phyloP scores from a whole-genome alignment of 2,329 filamentous ascomycete species.

The Curvularia sp. region DNA sequence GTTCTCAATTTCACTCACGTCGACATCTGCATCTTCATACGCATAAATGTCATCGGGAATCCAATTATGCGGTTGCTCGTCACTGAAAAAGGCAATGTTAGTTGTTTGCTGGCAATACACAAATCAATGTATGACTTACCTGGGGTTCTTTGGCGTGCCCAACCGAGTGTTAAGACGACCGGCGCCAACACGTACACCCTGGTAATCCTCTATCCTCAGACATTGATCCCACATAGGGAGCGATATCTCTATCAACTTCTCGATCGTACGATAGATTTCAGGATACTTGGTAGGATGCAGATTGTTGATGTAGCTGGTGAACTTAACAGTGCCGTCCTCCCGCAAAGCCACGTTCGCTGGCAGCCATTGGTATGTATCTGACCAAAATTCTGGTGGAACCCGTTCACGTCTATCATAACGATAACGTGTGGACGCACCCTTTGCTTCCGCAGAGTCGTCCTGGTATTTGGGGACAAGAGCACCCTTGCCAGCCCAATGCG shows the following conservation, averaged over 20 bases:
- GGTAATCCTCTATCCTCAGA: conserved; percentile 11
- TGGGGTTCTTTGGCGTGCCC: conserved; percentile 2
- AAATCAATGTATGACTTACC: not conserved
- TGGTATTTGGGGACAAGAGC: conserved; percentile 24
- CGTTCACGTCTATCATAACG: too few relatives aligned
- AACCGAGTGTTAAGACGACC: conserved; percentile 21
- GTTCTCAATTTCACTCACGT: conserved; percentile 1
- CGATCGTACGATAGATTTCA: conserved; percentile 30
- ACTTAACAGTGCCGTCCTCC: conserved; percentile 42
- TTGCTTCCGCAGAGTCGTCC: not conserved
- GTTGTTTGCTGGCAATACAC: not conserved
- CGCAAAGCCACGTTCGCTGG: conserved; percentile 59
- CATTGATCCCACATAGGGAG: conserved; percentile 37
- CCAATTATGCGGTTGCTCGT: conserved; percentile 26
- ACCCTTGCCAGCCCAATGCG: conserved; percentile 41
- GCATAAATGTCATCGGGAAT: conserved; percentile 16
- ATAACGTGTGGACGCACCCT: too few relatives aligned
- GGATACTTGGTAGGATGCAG: conserved; percentile 53
- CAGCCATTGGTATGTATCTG: conserved; percentile 54
- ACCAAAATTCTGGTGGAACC: conserved; percentile 30
- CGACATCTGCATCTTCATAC: conserved; percentile 5
- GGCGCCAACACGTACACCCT: conserved; percentile 10
- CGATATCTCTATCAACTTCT: conserved; percentile 27
- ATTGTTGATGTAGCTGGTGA: conserved; percentile 63
- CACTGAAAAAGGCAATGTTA: conserved; percentile 12